Percentiles rank a stretch among this genome's conserved stretches.
Conservation (phyloP, 2,329 filamentous ascomycete genomes). For the Hymenoscyphus linearis region DNA sequence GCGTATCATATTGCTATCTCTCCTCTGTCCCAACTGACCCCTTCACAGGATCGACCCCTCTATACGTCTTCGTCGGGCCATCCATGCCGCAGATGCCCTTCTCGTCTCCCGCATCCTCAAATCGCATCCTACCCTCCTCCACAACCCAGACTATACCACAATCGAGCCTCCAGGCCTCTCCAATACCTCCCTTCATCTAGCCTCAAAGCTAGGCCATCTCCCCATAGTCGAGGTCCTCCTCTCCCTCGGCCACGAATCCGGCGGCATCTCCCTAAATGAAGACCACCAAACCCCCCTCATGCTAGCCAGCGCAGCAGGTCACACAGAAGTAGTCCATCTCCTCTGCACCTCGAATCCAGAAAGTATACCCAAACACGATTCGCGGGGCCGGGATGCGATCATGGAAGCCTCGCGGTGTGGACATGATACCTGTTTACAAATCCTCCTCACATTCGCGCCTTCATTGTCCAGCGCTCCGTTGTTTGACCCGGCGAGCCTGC, state of each 20-base stretch:
- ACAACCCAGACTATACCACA: conserved; percentile 68
- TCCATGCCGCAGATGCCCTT: conserved; percentile 63
- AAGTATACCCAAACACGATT: conserved; percentile 50
- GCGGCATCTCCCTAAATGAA: conserved; percentile 69
- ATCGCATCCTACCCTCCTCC: conserved; percentile 64
- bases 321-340: conserved; percentile 68
- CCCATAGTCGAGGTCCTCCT: conserved; percentile 67
- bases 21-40: background rate
- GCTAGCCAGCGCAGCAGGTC: conserved; percentile 64
- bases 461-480: background rate
- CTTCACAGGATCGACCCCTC: conserved; percentile 67
- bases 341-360: conserved; percentile 58
- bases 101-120: conserved; percentile 73
- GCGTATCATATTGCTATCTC: background rate
- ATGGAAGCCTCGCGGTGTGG: conserved; percentile 58
- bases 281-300: conserved; percentile 76
- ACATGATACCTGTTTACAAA: conserved; percentile 60
- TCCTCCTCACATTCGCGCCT: conserved; percentile 56
- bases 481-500: conserved; percentile 8
- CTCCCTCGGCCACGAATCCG: conserved; percentile 65
- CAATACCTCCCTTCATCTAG: conserved; percentile 80
- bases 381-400: conserved; percentile 65
- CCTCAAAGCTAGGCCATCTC: conserved; percentile 65
- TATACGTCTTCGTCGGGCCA: conserved; percentile 74
- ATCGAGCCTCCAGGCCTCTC: conserved; percentile 48